Conservation (phyloP, 495 filamentous ascomycete species). For the Echria macrotheca region DNA sequence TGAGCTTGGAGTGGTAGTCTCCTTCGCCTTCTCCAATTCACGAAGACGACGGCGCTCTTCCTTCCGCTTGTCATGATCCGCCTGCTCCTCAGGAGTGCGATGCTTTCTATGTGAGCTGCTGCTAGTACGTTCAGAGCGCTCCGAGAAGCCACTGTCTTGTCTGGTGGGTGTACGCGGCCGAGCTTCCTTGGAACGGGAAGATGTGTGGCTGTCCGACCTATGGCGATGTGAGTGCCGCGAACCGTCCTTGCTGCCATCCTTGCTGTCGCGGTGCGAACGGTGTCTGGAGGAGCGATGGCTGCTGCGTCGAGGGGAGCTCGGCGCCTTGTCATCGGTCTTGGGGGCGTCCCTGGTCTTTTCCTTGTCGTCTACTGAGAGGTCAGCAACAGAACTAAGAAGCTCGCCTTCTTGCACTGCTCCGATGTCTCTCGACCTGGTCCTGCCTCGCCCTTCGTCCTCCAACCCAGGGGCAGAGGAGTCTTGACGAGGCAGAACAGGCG, state of each 20-base stretch:
- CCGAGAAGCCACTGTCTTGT: slow-evolving; percentile 30
- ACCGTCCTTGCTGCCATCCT: slow-evolving; percentile 29
- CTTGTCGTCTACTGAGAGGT: slow-evolving; percentile 44
- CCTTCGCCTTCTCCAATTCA: slow-evolving; percentile 23
- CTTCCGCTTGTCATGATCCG: slow-evolving; percentile 39
- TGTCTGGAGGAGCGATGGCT: slow-evolving; percentile 31
- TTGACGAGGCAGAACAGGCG: slow-evolving; percentile 17
- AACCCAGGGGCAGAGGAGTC: slow-evolving; percentile 11
- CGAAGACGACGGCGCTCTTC: slow-evolving; percentile 29
- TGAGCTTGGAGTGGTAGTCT: slow-evolving; percentile 13
- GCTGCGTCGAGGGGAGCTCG: slow-evolving; percentile 29
- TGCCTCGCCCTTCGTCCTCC: slow-evolving; percentile 20
- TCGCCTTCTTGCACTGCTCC: slow-evolving; percentile 21
- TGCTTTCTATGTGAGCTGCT: slow-evolving; percentile 18
- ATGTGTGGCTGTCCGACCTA: slow-evolving; percentile 30
- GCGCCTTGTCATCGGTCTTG: slow-evolving; percentile 27
- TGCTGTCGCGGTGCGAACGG: slow-evolving; percentile 26
- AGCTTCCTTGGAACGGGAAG: slow-evolving; percentile 19
- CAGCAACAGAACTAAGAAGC: slow-evolving; percentile 37
- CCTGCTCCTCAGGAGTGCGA: slow-evolving; percentile 42
- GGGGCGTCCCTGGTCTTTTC: slow-evolving; percentile 24
- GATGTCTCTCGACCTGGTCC: slow-evolving; percentile 25
- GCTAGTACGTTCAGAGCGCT: slow-evolving; percentile 28
- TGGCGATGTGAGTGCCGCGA: slow-evolving; percentile 29
- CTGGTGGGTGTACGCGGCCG: slow-evolving; percentile 29